Conservation (phyloP, 1,284 basidiomycete genomes). For the Ustilago curta region DNA sequence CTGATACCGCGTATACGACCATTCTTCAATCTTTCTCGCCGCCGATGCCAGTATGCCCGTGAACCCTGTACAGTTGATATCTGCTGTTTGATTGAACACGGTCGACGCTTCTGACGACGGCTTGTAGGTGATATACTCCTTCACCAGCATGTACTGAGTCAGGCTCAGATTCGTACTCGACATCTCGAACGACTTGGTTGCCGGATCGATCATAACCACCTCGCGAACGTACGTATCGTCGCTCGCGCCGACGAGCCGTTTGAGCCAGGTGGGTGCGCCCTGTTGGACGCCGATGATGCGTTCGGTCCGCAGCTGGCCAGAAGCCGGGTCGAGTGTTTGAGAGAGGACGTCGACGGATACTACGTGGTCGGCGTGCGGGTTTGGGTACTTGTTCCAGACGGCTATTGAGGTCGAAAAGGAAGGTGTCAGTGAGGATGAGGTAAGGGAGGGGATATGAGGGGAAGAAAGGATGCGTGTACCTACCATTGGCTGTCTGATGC, state of each 20-base stretch:
- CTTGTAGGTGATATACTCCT: conserved; percentile 87
- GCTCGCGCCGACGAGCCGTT: conserved; percentile 87
- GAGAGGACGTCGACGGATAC: conserved; percentile 88
- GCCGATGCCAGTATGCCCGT: conserved; percentile 40
- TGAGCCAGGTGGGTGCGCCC: conserved; percentile 83
- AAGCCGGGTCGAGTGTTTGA: conserved; percentile 82
- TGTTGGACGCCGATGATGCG: conserved; percentile 86
- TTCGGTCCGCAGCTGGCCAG: conserved; percentile 88
- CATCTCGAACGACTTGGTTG: conserved; percentile 46
- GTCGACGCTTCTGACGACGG: conserved; percentile 75
- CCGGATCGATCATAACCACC: conserved; percentile 77
- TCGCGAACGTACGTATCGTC: conserved; percentile 94
- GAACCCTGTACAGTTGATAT: conserved; percentile 49
- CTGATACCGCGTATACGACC: conserved; percentile 46
- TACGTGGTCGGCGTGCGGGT: conserved; percentile 90
- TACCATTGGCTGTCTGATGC: conserved; percentile 42
- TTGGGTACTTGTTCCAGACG: conserved; percentile 93
- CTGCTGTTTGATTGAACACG: conserved; percentile 44
- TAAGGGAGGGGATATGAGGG: background rate
- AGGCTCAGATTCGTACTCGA: conserved; percentile 75
- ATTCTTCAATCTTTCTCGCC: conserved; percentile 59
- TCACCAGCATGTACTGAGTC: conserved; percentile 87
- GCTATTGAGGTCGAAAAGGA: conserved; percentile 73
- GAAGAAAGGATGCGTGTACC: background rate
- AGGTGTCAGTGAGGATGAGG: background rate